phyloP scores from a whole-genome alignment of 2,329 filamentous ascomycete species.

The Macroventuria anomochaeta region DNA sequence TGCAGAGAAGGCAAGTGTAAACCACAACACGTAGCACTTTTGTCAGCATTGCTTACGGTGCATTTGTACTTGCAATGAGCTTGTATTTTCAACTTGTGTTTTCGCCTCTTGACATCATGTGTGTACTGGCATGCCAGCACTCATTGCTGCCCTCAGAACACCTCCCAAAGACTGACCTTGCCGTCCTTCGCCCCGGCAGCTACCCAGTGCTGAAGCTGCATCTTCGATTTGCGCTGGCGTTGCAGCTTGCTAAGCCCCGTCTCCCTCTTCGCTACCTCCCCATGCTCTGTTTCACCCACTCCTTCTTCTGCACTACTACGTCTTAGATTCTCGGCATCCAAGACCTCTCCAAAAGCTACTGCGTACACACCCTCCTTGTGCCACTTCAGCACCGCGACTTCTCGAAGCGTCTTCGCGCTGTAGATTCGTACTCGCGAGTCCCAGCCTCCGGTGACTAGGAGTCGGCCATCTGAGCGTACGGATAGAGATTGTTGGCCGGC shows the following conservation, averaged over 20 bases:
- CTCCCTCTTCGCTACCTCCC: constrained; percentile 13
- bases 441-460: constrained; percentile 94
- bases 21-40: no score
- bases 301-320: not conserved
- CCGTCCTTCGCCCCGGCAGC: constrained; percentile 93
- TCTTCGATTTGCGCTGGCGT: constrained; percentile 56
- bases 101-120: no score
- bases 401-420: constrained; percentile 77
- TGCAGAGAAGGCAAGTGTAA: no score
- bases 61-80: no score
- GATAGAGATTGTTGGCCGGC: constrained; percentile 83
- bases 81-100: no score
- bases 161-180: constrained; percentile 93
- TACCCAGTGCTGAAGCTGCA: constrained; percentile 81
- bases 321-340: constrained; percentile 19
- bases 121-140: no score
- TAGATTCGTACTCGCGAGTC: constrained; percentile 84
- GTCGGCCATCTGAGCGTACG: constrained; percentile 78
- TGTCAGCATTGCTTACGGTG: no score
- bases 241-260: constrained; percentile 35
- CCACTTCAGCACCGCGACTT: constrained; percentile 93
- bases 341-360: constrained; percentile 69
- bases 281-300: not conserved
- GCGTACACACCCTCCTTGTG: constrained; percentile 88
- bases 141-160: no score